These are phyloP conservation scores for Fusarium coffeatum DNA, from an alignment of 2,329 filamentous ascomycete species.

Conservation along the genomic window DNA sequence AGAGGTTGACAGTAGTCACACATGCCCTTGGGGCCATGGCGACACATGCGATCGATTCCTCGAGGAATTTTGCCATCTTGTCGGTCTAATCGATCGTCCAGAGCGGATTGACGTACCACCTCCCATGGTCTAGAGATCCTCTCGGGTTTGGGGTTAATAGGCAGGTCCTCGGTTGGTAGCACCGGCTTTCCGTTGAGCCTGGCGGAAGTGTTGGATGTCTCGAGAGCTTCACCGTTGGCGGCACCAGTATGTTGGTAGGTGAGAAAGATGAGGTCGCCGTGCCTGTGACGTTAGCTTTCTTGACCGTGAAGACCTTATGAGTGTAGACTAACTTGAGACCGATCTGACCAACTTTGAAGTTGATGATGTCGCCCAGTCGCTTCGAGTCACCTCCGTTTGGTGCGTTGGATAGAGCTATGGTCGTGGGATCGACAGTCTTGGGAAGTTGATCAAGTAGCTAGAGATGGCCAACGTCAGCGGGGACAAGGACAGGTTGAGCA, in stretches of 20 bases:
- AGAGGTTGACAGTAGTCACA: constrained; percentile 99
- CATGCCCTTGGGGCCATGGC: constrained; percentile 97
- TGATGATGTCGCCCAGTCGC: constrained; percentile 67
- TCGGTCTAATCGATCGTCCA: constrained; percentile 89
- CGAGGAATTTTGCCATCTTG: constrained; percentile 89
- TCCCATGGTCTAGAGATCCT: constrained; percentile 74
- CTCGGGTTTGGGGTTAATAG: constrained; percentile 76
- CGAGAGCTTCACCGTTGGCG: constrained; percentile 46
- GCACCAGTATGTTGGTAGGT: constrained; percentile 74
- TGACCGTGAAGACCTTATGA: neutral
- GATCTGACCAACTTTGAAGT: constrained; percentile 67
- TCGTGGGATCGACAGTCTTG: constrained; percentile 68
- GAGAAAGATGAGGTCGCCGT: constrained; percentile 92
- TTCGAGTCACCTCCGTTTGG: constrained; percentile 70
- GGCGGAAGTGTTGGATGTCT: constrained; percentile 63
- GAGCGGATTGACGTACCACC: constrained; percentile 83
- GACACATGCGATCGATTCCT: constrained; percentile 88
- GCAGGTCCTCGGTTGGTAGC: constrained; percentile 73
- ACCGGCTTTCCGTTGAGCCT: constrained; percentile 84
- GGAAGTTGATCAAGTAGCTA: constrained; percentile 71
- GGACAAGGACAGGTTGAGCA: neutral
- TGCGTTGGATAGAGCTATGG: constrained; percentile 71
- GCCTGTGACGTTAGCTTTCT: constrained; percentile 55
- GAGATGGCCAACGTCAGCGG: constrained; percentile 27
- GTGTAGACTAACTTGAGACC: constrained; percentile 64